phyloP scores from a whole-genome alignment of 2,329 filamentous ascomycete species.

The Hirsutella rhossiliensis region DNA sequence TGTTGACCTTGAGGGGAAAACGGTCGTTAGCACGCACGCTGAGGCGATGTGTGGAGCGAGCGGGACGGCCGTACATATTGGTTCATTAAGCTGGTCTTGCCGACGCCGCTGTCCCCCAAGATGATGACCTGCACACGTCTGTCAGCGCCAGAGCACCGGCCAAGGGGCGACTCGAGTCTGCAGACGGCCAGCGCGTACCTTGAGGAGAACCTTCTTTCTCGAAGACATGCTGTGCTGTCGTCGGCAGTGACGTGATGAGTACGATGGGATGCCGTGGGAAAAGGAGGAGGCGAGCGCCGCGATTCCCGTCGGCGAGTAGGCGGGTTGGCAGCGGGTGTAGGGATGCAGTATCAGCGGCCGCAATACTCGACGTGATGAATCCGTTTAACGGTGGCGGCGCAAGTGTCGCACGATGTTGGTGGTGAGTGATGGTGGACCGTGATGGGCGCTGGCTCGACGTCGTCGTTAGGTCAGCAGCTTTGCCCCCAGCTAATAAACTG shows the following conservation, averaged over 20 bases:
- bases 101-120: conserved; percentile 95
- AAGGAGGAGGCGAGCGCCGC: background rate
- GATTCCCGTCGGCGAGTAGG: too few species aligned
- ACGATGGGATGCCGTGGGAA: background rate
- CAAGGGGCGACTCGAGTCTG: too few species aligned
- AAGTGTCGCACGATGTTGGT: too few species aligned
- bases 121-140: conserved; percentile 69
- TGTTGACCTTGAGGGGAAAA: conserved; percentile 66
- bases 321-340: too few species aligned
- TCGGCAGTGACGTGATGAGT: conserved; percentile 4
- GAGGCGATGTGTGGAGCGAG: background rate
- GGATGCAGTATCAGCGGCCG: too few species aligned
- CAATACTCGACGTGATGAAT: background rate
- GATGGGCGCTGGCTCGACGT: background rate
- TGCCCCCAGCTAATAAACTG: background rate
- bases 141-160: background rate
- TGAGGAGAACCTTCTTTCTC: conserved; percentile 82
- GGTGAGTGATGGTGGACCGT: too few species aligned
- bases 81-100: conserved; percentile 99
- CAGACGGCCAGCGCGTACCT: conserved; percentile 43
- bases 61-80: conserved; percentile 74
- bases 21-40: background rate
- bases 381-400: background rate
- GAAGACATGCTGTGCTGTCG: conserved; percentile 50
- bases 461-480: background rate